phyloP scores from a whole-genome alignment of 148 eudicot genomes.

The Cornus kousa region DNA sequence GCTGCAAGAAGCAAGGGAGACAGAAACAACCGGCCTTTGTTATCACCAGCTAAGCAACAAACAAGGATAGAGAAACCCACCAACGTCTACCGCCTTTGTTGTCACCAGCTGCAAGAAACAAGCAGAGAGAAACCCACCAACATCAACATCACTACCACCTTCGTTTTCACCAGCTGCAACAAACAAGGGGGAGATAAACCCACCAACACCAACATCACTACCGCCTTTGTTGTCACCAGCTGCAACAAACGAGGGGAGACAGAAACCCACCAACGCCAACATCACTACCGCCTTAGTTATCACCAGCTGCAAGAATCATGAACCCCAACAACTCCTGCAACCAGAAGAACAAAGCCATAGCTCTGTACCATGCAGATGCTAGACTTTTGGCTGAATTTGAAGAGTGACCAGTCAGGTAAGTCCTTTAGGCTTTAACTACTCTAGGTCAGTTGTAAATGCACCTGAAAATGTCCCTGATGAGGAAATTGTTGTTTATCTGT shows the following conservation, averaged over 20 bases:
- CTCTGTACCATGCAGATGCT: conserved; percentile 36
- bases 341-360: conserved; percentile 13
- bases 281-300: not conserved
- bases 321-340: not conserved
- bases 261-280: not conserved
- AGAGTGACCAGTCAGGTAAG: conserved; percentile 6
- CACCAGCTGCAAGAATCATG: conserved; percentile 24
- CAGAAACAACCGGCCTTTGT: too few species aligned
- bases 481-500: conserved; percentile 31
- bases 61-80: too few species aligned
- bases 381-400: conserved; percentile 35
- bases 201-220: too few species aligned
- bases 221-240: too few species aligned
- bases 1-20: too few species aligned
- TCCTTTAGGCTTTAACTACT: conserved; percentile 26
- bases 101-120: too few species aligned
- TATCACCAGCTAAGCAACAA: too few species aligned
- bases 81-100: too few species aligned
- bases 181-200: not conserved
- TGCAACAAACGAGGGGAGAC: not conserved
- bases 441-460: conserved; percentile 18
- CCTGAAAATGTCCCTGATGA: conserved; percentile 22
- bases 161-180: conserved; percentile 17
- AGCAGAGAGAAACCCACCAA: not conserved
- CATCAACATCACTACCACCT: not conserved